phyloP scores from a whole-genome alignment of 1,284 basidiomycete species.

The Meira miltonrushii region DNA sequence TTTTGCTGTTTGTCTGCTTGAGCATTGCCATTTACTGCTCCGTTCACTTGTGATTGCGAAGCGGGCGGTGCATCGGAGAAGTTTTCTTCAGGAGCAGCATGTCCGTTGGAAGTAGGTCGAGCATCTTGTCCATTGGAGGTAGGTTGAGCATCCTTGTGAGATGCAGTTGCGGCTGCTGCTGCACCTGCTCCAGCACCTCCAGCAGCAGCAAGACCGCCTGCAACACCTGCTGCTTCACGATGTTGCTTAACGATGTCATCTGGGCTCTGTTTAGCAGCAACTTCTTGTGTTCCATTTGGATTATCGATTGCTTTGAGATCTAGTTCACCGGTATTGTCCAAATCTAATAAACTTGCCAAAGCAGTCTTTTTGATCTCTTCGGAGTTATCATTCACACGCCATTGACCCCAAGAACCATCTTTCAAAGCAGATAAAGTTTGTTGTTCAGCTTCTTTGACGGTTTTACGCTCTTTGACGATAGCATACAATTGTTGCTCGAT shows the following conservation, averaged over 20 bases:
- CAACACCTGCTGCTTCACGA: background rate
- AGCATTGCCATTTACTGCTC: no score
- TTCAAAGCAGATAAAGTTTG: background rate
- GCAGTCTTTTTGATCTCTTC: conserved; percentile 13
- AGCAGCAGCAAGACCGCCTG: background rate
- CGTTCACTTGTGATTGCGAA: no score
- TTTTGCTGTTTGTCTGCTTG: no score
- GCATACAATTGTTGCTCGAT: conserved; percentile 36
- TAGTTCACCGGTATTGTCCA: conserved; percentile 13
- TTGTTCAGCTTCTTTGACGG: conserved; percentile 20
- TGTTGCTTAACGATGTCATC: no score
- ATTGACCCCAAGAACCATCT: conserved; percentile 3
- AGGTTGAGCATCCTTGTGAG: background rate
- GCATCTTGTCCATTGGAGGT: background rate
- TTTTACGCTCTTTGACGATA: conserved; percentile 28
- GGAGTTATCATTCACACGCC: conserved; percentile 7
- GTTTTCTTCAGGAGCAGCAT: background rate
- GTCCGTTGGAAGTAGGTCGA: background rate
- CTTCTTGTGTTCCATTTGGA: no score
- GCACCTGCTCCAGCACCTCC: background rate
- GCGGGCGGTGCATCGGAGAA: background rate
- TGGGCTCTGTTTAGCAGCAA: no score
- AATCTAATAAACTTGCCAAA: conserved; percentile 18
- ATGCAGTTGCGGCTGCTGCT: background rate
- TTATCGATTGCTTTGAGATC: no score